Percentiles rank a stretch among this genome's conserved stretches.
Evolutionary conservation across 2,329 filamentous ascomycete genomes (phyloP).

Genomic region (Zymoseptoria pseudotritici): DNA sequence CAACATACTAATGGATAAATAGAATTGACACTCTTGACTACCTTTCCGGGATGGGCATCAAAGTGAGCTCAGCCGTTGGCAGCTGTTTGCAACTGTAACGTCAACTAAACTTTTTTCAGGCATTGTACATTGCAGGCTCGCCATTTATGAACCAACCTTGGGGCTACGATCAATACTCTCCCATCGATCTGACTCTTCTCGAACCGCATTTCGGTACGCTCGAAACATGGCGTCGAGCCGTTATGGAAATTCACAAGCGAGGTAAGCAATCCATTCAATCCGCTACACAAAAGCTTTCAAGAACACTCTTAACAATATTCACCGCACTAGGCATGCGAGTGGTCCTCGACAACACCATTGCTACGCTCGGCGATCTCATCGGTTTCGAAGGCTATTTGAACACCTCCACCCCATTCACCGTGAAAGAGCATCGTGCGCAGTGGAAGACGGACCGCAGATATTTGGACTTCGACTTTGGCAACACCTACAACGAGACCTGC

Average conservation of each 20-base stretch:
- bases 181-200: constrained; percentile 52
- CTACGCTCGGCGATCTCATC: constrained; percentile 55
- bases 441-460: constrained; percentile 52
- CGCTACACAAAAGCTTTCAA: too few species aligned
- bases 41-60: constrained; percentile 54
- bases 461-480: constrained; percentile 49
- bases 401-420: constrained; percentile 46
- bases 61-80: constrained; percentile 4
- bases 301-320: not conserved
- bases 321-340: constrained; percentile 48
- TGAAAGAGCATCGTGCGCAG: constrained; percentile 47
- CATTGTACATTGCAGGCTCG: constrained; percentile 53
- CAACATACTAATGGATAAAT: not conserved
- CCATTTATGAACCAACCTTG: constrained; percentile 58
- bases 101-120: constrained; percentile 30
- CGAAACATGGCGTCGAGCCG: constrained; percentile 48
- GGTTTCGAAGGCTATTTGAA: constrained; percentile 55
- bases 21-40: constrained; percentile 54
- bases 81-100: not conserved
- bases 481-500: constrained; percentile 42
- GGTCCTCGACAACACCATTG: constrained; percentile 56
- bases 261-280: constrained; percentile 18
- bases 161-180: constrained; percentile 51
- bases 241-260: constrained; percentile 51
- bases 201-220: constrained; percentile 56